phyloP scores from a whole-genome alignment of 352 stramenopile species.

The Phytophthora melonis region DNA sequence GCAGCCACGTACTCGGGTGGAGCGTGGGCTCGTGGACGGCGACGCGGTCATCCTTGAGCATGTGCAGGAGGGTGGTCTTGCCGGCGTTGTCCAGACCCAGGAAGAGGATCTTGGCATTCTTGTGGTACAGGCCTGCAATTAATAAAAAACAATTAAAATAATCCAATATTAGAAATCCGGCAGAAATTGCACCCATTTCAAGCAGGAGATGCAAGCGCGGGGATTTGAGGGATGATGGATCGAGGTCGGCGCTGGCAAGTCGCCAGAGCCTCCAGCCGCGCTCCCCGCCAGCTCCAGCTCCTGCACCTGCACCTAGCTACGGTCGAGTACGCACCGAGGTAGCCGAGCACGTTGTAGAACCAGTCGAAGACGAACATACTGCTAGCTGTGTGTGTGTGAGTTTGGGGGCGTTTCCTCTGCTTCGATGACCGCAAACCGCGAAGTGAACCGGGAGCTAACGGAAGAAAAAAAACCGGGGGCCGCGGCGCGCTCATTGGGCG shows the following conservation, averaged over 20 bases:
- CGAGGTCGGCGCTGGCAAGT: background rate
- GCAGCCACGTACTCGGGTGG: conserved; percentile 88
- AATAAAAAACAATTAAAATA: background rate
- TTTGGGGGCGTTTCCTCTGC: conserved; percentile 28
- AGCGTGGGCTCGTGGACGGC: conserved; percentile 96
- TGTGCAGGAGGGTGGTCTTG: conserved; percentile 99
- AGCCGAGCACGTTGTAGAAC: conserved; percentile 96
- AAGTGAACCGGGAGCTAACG: conserved; percentile 34
- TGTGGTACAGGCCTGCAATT: conserved; percentile 98
- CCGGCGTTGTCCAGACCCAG: conserved; percentile 99
- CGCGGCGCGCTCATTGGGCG: conserved; percentile 5
- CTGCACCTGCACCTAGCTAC: background rate
- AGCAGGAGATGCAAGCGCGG: conserved; percentile 2
- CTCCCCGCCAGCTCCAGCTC: background rate
- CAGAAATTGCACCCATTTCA: conserved; percentile 17
- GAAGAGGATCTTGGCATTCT: conserved; percentile 99
- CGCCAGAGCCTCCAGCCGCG: too few species aligned
- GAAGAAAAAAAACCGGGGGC: conserved; percentile 33
- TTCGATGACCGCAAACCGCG: conserved; percentile 45
- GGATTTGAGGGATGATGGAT: conserved; percentile 22
- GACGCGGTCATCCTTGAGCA: conserved; percentile 99
- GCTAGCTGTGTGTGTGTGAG: background rate
- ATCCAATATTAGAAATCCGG: conserved; percentile 21
- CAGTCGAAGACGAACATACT: conserved; percentile 96
- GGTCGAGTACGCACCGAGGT: conserved; percentile 77